Base-by-base conservation (phyloP, 2,329 filamentous ascomycete genomes). In the Beauveria asiatica region DNA sequence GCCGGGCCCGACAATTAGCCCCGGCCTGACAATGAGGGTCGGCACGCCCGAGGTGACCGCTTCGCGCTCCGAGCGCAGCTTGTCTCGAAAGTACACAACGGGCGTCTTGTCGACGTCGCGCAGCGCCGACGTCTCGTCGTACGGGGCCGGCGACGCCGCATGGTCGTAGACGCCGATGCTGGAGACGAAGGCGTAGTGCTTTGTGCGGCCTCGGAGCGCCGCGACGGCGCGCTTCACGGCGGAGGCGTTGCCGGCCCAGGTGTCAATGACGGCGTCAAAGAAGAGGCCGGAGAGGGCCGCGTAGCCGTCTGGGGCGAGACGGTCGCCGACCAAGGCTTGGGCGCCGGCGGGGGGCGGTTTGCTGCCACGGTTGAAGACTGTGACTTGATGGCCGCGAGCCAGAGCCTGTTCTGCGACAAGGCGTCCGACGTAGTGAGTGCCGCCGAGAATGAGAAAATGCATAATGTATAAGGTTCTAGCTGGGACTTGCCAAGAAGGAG, bases 241-340 rank as follows among this genome's bases (percentile, higher is more conserved):
- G 17, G 25, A 25, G n/a, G 65, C 51, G 42, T 63, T 59, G 16
- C 16, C 25, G 17, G 21, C 44, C 65, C 65, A 66, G 10, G 64
- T 65, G 50, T 66, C 65, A 13, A 66, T 55, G 19, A 65, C 64
- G 21, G 59, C 60, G 37, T 66, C 62, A 23, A 65, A 66, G 2
- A 42, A 41, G 5, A 57, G 54, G 7, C 59, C 59, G 3, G 63
- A 55, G 4, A 65, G 59, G 19, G 50, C 58, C 17, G 45, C 30
- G 45, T 61, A 60, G 3, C 51, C 61, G 13, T 58, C 37, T 10
- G 27, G 25, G 5, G 59, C 54, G 16, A 63, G 59, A 41, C 65
- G 63, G 27, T 67, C 65, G 48, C 64, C 65, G 42, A 61, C 50
- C 13, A 65, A 17, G 42, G 54, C 27, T 42, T 42, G 62, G 2